Base-by-base conservation (phyloP, 2,329 filamentous ascomycete genomes). In the Fusarium sp. region DNA sequence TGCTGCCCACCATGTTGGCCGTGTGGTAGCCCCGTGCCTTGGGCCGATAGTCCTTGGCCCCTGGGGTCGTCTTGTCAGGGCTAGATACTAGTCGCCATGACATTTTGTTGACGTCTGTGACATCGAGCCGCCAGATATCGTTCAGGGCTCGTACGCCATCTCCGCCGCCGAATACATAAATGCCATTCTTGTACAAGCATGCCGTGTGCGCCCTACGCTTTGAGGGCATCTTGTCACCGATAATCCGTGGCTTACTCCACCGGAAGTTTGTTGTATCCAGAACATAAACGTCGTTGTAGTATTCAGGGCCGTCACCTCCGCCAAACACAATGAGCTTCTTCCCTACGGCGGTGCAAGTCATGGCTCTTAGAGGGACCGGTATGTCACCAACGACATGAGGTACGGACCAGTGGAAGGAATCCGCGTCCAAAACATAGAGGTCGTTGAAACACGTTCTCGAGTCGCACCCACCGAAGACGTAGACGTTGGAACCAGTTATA, bases 201-300 rank as follows among this genome's bases (percentile, higher is more conserved):
- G 91, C 91, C 4, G 91, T 93, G 79, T 93, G 91, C 5, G 91
- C 91, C 60, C 91, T 85, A 25, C 91, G 86, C 74, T 90, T 89
- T 66, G 89, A 91, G 1, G 91, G 91, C 27, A 86, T 80, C 65
- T 84, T 85, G 71, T 91, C 90, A 35, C 90, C 89, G 27, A 88
- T 78, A 52, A 93, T 89, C 47, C 87, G 86, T 47, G 91, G 91
- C 70, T 88, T 89, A 45, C 87, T 88, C 91, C 91, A 93, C 22
- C 90, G 88, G 79, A 91, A 92, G 79, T 91, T 93, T 70, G 91
- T 86, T 25, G 91, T 93, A 78, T 93, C 91, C n/a, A 93, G 85
- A 54, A 93, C 90, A 79, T 93, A 93, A 22, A 93, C 88, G 76
- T 93, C 91, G 78, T 93, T 93, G 81, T 93, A 93, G 81, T 93